Base-by-base conservation (phyloP, 179 eudicot species). In the Silene vulgaris region DNA sequence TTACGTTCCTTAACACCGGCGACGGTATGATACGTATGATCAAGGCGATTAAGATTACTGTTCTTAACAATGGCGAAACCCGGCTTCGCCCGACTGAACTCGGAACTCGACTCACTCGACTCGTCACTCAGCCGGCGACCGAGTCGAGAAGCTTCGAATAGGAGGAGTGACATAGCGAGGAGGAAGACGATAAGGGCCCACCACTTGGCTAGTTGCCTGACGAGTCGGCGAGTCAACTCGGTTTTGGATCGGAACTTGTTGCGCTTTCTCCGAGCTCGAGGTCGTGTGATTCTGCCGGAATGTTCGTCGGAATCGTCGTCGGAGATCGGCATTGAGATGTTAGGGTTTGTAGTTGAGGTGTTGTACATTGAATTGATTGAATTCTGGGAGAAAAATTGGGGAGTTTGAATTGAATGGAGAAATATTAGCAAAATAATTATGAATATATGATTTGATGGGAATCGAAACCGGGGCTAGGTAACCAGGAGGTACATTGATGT, bases 1-100 rank as follows among this genome's bases (percentile, higher is more conserved):
- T 88, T 77, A 90, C 98, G 93, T 81, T 91, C 78, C 82, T 84
- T 91, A 64, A 86, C 93, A 71, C 98, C 97, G 60, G 83, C 83
- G 70, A 89, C 84, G 64, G 86, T 77, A 35, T 79, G 87, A 71
- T 90, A 87, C 3, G 82, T 77, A 23, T 88, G 91, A 82, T 92
- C 90, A 8, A 88, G 77, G 29, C 88, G 90, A 71, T 89, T 81
- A 83, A 94, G 85, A 21, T 94, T 91, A 12, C 79, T 84, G 17
- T 82, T 85, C 69, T 61, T 79, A 19, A 43, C 45, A n/a, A 17
- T 2, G 14, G 9, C 66, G 4, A 54, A 65, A 5, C 56, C 71
- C 5, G 76, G 50, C 40, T 74, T 82, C 19, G 16, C 35, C 32
- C n/a, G 48, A 19, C 35, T 74, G 45, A 65, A 32, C 37, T 56